Percentiles rank a stretch among this genome's conserved stretches.
phyloP scores from a whole-genome alignment of 352 stramenopile species.

The Globisporangium spinosum region DNA sequence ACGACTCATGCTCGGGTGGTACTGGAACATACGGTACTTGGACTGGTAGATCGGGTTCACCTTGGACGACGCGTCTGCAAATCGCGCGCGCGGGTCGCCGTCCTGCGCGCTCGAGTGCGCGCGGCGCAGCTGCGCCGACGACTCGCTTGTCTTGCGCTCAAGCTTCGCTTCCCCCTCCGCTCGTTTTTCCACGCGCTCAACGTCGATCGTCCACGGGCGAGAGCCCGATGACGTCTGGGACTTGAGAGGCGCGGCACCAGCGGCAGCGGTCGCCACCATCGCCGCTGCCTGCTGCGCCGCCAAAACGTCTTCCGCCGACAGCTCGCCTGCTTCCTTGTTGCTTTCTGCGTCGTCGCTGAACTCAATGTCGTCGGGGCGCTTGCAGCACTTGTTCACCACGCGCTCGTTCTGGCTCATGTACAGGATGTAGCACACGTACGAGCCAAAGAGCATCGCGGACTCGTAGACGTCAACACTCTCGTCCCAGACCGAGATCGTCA shows the following conservation, averaged over 20 bases:
- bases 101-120: constrained; percentile 1
- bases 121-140: constrained; percentile 16
- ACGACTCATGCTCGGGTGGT: constrained; percentile 33
- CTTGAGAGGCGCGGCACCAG: neutral
- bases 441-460: constrained; percentile 60
- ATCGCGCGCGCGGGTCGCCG: constrained; percentile 19
- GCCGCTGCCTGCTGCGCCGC: constrained; percentile 1
- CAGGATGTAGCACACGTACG: constrained; percentile 63
- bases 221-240: constrained; percentile 9
- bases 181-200: constrained; percentile 20
- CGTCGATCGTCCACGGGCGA: constrained; percentile 35
- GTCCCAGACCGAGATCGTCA: constrained; percentile 62
- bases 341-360: constrained; percentile 15
- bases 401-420: constrained; percentile 75
- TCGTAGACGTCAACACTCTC: constrained; percentile 53
- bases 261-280: neutral
- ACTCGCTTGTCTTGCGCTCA: constrained; percentile 19
- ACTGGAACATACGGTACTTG: constrained; percentile 74
- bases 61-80: constrained; percentile 34
- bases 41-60: constrained; percentile 56
- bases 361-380: constrained; percentile 31
- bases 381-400: constrained; percentile 54
- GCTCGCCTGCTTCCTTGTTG: constrained; percentile 13
- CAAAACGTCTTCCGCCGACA: constrained; percentile 15
- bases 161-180: neutral